Conservation (phyloP, 352 stramenopile species). For the Phytophthora niederhauseri region DNA sequence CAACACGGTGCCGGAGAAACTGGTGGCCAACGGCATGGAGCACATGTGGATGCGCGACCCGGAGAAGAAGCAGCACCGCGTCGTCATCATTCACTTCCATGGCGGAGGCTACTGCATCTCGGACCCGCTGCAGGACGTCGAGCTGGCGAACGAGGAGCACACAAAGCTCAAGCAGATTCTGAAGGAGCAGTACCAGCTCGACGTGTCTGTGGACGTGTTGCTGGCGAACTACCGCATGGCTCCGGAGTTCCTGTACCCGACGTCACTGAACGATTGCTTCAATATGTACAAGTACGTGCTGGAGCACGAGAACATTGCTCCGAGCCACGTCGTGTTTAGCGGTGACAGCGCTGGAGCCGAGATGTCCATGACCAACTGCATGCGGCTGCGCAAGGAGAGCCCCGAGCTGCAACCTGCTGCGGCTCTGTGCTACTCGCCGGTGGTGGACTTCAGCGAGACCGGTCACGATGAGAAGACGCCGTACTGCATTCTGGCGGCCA, state of each 20-base stretch:
- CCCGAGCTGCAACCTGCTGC: slow-evolving; percentile 24
- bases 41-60: slow-evolving; percentile 47
- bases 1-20: slow-evolving; percentile 26
- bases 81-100: slow-evolving; percentile 56
- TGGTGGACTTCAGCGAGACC: slow-evolving; percentile 30
- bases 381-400: slow-evolving; percentile 31
- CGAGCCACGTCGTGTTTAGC: slow-evolving; percentile 41
- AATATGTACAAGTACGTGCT: slow-evolving; percentile 52
- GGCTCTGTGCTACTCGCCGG: slow-evolving; percentile 32
- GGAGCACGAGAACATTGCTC: slow-evolving; percentile 23
- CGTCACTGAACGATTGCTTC: slow-evolving; percentile 45
- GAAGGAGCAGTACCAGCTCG: slow-evolving; percentile 18
- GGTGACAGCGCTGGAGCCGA: slow-evolving; percentile 56
- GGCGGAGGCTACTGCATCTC: slow-evolving; percentile 49
- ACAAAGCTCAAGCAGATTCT: slow-evolving; percentile 29
- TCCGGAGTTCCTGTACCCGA: slow-evolving; percentile 44
- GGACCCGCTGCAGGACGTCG: slow-evolving; percentile 37
- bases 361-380: slow-evolving; percentile 41
- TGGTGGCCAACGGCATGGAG: slow-evolving; percentile 42
- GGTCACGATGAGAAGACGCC: slow-evolving; percentile 30
- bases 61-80: slow-evolving; percentile 25
- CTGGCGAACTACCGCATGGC: slow-evolving; percentile 66
- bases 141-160: slow-evolving; percentile 34
- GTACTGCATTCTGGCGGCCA: slow-evolving; percentile 29
- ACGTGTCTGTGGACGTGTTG: slow-evolving; percentile 45